Conservation (phyloP, 116 monocot species). For the Papilionanthe hybrid region DNA sequence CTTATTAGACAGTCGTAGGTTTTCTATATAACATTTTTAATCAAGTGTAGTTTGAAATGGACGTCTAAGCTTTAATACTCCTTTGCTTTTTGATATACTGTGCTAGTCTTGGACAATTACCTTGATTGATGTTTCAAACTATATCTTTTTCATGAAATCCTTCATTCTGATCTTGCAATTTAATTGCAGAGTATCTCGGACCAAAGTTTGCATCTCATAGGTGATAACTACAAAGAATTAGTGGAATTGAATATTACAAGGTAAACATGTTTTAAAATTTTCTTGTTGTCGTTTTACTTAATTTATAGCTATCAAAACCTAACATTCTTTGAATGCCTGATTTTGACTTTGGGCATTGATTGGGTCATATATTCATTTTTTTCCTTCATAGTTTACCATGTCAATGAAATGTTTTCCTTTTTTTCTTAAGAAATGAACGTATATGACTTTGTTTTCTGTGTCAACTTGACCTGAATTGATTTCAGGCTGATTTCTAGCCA, state of each 20-base stretch:
- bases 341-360: neutral
- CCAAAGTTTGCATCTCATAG: conserved; percentile 58
- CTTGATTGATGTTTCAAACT: neutral
- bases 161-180: neutral
- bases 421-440: neutral
- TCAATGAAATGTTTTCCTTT: neutral
- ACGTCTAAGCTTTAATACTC: neutral
- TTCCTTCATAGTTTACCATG: too few species aligned
- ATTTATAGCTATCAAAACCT: neutral
- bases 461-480: neutral
- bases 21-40: too few species aligned
- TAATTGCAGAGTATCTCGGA: conserved; percentile 79
- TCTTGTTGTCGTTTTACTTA: neutral
- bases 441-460: neutral
- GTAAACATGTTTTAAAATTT: conserved; percentile 24
- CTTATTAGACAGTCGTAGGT: too few species aligned
- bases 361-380: too few species aligned
- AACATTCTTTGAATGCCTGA: neutral
- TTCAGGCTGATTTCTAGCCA: neutral
- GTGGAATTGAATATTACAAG: conserved; percentile 81
- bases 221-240: conserved; percentile 55
- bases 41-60: neutral
- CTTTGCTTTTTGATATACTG: neutral
- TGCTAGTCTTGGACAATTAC: neutral
- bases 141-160: neutral